phyloP scores from a whole-genome alignment of 495 filamentous ascomycete species.

The Zalerion maritima region DNA sequence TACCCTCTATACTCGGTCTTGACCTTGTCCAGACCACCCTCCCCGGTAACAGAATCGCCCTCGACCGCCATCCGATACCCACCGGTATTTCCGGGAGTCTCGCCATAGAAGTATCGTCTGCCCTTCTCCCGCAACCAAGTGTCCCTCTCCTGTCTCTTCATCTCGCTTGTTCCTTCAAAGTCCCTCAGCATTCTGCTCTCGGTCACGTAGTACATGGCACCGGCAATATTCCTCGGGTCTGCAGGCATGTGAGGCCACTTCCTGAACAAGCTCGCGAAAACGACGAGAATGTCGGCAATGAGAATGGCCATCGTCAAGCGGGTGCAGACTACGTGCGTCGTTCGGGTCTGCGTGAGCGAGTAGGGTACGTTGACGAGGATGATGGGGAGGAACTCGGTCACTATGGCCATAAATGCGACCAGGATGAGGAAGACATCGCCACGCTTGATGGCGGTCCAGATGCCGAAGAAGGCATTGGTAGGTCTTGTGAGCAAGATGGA shows the following conservation, averaged over 20 bases:
- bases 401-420: constrained; percentile 12
- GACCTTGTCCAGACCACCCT: no score
- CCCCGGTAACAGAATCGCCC: neutral
- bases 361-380: constrained; percentile 21
- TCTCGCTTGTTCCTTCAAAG: constrained; percentile 10
- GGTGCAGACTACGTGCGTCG: constrained; percentile 13
- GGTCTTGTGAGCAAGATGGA: constrained; percentile 16
- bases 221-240: constrained; percentile 18
- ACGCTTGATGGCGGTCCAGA: constrained; percentile 13
- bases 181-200: constrained; percentile 12
- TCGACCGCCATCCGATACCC: neutral
- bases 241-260: constrained; percentile 22
- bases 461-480: constrained; percentile 20
- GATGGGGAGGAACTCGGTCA: constrained; percentile 19
- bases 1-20: neutral
- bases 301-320: constrained; percentile 11
- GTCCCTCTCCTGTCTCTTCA: constrained; percentile 2
- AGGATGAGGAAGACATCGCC: constrained; percentile 11
- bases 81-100: no score
- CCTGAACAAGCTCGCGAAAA: constrained; percentile 14
- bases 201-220: constrained; percentile 19
- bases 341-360: constrained; percentile 14
- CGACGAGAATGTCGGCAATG: constrained; percentile 10
- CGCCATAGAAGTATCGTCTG: constrained; percentile 2
- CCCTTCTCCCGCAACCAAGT: constrained; percentile 2